These are phyloP conservation scores for Aspergillus nomiae DNA, from an alignment of 2,329 filamentous ascomycete species.

Conservation along the genomic window DNA sequence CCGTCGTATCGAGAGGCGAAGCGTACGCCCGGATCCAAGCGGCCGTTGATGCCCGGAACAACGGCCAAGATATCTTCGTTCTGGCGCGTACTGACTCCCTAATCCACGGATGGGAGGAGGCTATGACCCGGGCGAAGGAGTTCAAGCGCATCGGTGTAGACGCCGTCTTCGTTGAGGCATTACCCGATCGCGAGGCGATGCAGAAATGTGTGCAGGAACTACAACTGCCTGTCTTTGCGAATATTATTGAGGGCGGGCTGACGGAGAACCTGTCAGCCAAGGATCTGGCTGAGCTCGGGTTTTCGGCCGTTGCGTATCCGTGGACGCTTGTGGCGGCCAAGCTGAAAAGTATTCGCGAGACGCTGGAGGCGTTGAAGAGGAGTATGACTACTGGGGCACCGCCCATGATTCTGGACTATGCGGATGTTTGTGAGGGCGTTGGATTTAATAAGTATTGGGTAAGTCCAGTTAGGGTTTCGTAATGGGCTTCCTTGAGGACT, in stretches of 20 bases:
- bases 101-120: slow-evolving; percentile 47
- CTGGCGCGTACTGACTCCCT: slow-evolving; percentile 49
- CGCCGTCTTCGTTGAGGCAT: slow-evolving; percentile 49
- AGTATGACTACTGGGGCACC: slow-evolving; percentile 47
- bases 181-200: slow-evolving; percentile 50
- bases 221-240: slow-evolving; percentile 45
- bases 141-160: slow-evolving; percentile 50
- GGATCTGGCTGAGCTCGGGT: slow-evolving; percentile 44
- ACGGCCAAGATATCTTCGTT: slow-evolving; percentile 50
- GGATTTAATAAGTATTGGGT: slow-evolving; percentile 50
- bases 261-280: slow-evolving; percentile 45
- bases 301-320: slow-evolving; percentile 46
- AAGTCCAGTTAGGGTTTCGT: slow-evolving; percentile 4
- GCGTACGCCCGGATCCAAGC: slow-evolving; percentile 51
- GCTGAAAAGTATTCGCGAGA: slow-evolving; percentile 41
- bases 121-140: slow-evolving; percentile 43
- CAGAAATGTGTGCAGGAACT: slow-evolving; percentile 39
- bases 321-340: slow-evolving; percentile 50
- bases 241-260: slow-evolving; percentile 48
- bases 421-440: slow-evolving; percentile 49
- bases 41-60: slow-evolving; percentile 49
- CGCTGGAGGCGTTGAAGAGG: slow-evolving; percentile 41
- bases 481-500: neutral
- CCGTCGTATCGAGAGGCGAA: slow-evolving; percentile 48
- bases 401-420: slow-evolving; percentile 46